phyloP scores from a whole-genome alignment of 1,284 basidiomycete genomes.

The Malassezia psittaci region DNA sequence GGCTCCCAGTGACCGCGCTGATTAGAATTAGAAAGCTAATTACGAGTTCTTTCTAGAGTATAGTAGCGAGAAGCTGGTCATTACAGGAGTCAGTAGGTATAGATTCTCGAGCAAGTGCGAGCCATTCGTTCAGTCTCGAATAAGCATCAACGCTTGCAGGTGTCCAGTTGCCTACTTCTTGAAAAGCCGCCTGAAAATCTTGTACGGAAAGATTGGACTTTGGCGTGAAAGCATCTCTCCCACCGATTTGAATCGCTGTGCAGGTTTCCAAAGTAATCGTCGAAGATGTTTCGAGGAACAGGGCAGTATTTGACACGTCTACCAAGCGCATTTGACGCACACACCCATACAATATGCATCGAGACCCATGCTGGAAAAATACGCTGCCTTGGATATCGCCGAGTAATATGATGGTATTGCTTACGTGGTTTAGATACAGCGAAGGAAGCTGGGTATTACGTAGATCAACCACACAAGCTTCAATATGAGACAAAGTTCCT shows the following conservation, averaged over 20 bases:
- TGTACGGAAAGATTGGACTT: constrained; percentile 4
- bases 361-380: constrained; percentile 6
- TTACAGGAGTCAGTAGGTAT: not conserved
- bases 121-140: too few relatives aligned
- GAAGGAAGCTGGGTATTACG: not conserved
- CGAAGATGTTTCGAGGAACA: constrained; percentile 4
- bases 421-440: not conserved
- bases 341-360: not conserved
- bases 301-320: not conserved
- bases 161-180: too few relatives aligned
- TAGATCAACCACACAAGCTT: not conserved
- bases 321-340: constrained; percentile 8
- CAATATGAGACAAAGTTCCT: not conserved
- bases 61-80: not conserved
- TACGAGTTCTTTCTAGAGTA: not conserved
- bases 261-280: constrained; percentile 10
- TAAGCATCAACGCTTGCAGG: too few relatives aligned
- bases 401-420: not conserved
- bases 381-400: constrained; percentile 10
- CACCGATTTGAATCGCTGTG: not conserved
- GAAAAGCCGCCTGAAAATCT: constrained; percentile 13
- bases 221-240: not conserved
- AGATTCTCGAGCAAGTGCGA: not conserved
- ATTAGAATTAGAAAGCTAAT: too few relatives aligned
- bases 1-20: not conserved